These are phyloP conservation scores for Rhizopus delemar DNA, from an alignment of 371 early-diverging fungal genomes.

Conservation along the genomic window DNA sequence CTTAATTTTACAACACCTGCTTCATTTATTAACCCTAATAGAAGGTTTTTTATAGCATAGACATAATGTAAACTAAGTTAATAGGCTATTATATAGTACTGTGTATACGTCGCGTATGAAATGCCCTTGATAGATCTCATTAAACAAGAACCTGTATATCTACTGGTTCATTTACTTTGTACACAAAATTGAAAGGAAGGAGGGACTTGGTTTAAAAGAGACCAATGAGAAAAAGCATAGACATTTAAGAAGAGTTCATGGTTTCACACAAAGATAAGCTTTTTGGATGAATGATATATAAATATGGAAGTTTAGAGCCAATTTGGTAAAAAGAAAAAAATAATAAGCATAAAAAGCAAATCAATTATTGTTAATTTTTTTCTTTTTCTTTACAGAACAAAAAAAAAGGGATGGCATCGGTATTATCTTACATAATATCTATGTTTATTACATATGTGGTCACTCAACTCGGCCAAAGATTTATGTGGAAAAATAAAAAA, in stretches of 20 bases:
- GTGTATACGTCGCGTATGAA: too few relatives aligned
- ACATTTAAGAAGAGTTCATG: neutral
- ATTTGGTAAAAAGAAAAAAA: neutral
- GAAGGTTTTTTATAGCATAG: too few relatives aligned
- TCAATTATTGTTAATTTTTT: neutral
- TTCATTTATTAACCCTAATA: too few relatives aligned
- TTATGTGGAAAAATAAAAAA: slow-evolving; percentile 38
- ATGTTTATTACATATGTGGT: slow-evolving; percentile 13
- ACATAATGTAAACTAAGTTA: too few relatives aligned
- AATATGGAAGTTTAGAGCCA: slow-evolving; percentile 5
- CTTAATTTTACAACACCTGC: too few relatives aligned
- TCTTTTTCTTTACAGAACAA: neutral
- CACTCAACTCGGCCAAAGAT: slow-evolving; percentile 10
- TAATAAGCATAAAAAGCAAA: neutral
- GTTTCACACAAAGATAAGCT: slow-evolving; percentile 5
- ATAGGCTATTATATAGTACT: too few relatives aligned
- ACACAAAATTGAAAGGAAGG: too few relatives aligned
- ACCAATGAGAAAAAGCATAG: too few relatives aligned
- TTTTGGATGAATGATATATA: neutral
- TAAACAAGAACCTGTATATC: too few relatives aligned
- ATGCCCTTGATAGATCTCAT: too few relatives aligned
- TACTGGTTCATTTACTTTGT: too few relatives aligned
- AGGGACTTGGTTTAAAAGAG: too few relatives aligned
- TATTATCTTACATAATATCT: slow-evolving; percentile 14
- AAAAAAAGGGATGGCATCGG: slow-evolving; percentile 3